Conservation (phyloP, 129 eudicot genomes). For the Escallonia herrerae region DNA sequence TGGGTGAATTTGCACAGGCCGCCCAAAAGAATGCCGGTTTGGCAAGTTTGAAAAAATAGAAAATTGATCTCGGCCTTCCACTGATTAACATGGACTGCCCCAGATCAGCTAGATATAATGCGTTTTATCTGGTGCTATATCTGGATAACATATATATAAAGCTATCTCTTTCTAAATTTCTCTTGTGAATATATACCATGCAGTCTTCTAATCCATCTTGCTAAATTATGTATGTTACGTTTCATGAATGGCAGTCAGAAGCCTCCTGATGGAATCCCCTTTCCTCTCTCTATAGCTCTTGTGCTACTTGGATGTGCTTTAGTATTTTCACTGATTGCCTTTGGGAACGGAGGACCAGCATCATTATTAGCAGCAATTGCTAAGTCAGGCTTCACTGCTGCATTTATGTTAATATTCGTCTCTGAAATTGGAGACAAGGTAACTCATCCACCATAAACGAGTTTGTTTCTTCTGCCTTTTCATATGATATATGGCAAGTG, state of each 20-base stretch:
- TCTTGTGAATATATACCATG: background rate
- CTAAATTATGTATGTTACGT: conserved; percentile 14
- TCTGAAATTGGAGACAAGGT: conserved; percentile 99
- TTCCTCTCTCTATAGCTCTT: conserved; percentile 70
- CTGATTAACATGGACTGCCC: background rate
- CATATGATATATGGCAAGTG: too few relatives aligned
- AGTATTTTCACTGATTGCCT: conserved; percentile 57
- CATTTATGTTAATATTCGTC: conserved; percentile 77
- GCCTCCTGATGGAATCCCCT: conserved; percentile 59
- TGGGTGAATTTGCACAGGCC: too few relatives aligned
- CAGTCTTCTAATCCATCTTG: background rate
- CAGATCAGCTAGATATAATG: background rate
- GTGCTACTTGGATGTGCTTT: conserved; percentile 73
- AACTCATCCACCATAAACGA: conserved; percentile 3
- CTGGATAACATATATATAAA: background rate
- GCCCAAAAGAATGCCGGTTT: too few relatives aligned
- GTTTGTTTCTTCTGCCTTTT: background rate
- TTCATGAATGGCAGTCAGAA: conserved; percentile 47
- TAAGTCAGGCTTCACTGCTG: conserved; percentile 98
- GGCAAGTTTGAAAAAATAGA: too few relatives aligned
- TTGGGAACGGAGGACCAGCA: conserved; percentile 74
- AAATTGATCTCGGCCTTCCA: too few relatives aligned
- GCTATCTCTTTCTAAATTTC: background rate
- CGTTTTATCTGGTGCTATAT: background rate
- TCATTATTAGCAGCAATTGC: conserved; percentile 73